Percentiles rank a stretch among this genome's conserved stretches.
Evolutionary conservation across 805 yeast genomes (phyloP).

Genomic region (Saccharomycopsis sp.): DNA sequence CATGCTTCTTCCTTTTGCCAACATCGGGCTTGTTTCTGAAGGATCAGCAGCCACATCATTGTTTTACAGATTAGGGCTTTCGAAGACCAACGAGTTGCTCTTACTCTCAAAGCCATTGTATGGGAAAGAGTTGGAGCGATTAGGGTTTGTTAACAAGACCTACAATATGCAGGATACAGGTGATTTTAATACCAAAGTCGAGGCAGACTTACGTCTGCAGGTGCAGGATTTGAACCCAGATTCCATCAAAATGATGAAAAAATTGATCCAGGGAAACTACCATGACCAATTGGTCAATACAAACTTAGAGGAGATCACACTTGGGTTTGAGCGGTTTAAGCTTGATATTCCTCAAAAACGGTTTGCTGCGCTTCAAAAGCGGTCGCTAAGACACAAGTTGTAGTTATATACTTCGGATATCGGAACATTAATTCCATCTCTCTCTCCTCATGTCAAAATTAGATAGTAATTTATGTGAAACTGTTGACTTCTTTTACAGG

Average conservation of each 20-base stretch:
- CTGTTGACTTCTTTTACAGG: background rate
- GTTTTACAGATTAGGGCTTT: constrained; percentile 63
- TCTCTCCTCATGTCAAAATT: too few species aligned
- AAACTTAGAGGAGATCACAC: constrained; percentile 58
- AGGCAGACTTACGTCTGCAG: constrained; percentile 33
- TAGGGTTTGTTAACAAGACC: constrained; percentile 59
- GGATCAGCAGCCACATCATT: constrained; percentile 70
- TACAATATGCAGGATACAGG: constrained; percentile 39
- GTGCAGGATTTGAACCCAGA: constrained; percentile 34
- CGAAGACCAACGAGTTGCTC: constrained; percentile 66
- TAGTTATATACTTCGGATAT: too few species aligned
- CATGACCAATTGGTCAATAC: constrained; percentile 37
- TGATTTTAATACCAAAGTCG: constrained; percentile 40
- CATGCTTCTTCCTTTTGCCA: constrained; percentile 70
- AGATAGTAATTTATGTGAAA: too few species aligned
- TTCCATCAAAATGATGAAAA: constrained; percentile 40
- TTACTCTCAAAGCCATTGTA: constrained; percentile 59
- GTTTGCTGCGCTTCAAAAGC: constrained; percentile 48
- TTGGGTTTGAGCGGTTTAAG: constrained; percentile 66
- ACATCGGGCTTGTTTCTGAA: constrained; percentile 76
- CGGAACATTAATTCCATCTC: too few species aligned
- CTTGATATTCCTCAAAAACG: constrained; percentile 67
- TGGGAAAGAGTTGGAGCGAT: constrained; percentile 47
- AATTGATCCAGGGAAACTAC: constrained; percentile 30
- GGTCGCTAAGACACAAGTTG: constrained; percentile 56